Percentiles rank a stretch among this genome's conserved stretches.
phyloP scores from a whole-genome alignment of 2,329 filamentous ascomycete species.

The Cladophialophora chaetospira region DNA sequence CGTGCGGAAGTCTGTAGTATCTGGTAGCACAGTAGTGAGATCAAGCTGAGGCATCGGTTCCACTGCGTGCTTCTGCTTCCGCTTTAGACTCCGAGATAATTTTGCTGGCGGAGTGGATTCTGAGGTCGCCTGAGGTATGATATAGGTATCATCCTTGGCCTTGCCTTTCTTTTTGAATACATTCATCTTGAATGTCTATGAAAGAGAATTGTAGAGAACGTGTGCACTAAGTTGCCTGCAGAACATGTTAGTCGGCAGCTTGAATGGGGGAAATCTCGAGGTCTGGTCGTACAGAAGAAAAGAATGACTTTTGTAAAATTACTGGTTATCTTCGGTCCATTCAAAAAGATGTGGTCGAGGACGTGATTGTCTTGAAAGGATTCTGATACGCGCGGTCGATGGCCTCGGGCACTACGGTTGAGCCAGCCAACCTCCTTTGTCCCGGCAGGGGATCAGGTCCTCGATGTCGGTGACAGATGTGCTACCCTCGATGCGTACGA shows the following conservation, averaged over 20 bases:
- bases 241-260: not conserved
- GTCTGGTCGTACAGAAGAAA: constrained; percentile 7
- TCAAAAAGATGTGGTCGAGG: not conserved
- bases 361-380: not conserved
- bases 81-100: constrained; percentile 36
- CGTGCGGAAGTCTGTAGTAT: constrained; percentile 87
- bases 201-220: constrained; percentile 9
- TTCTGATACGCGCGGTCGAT: not conserved
- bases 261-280: not conserved
- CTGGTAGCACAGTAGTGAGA: constrained; percentile 71
- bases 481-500: not conserved
- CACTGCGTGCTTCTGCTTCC: constrained; percentile 54
- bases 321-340: constrained; percentile 19
- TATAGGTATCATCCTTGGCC: constrained; percentile 32
- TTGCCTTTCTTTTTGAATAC: constrained; percentile 33
- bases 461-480: not conserved
- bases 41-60: constrained; percentile 67
- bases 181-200: constrained; percentile 24
- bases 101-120: constrained; percentile 22
- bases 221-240: constrained; percentile 3
- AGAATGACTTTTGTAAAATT: constrained; percentile 17
- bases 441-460: not conserved
- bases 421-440: constrained; percentile 18
- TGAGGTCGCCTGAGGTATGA: constrained; percentile 20
- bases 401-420: constrained; percentile 1